phyloP scores from a whole-genome alignment of 495 filamentous ascomycete genomes.

The Xylaria castorea region DNA sequence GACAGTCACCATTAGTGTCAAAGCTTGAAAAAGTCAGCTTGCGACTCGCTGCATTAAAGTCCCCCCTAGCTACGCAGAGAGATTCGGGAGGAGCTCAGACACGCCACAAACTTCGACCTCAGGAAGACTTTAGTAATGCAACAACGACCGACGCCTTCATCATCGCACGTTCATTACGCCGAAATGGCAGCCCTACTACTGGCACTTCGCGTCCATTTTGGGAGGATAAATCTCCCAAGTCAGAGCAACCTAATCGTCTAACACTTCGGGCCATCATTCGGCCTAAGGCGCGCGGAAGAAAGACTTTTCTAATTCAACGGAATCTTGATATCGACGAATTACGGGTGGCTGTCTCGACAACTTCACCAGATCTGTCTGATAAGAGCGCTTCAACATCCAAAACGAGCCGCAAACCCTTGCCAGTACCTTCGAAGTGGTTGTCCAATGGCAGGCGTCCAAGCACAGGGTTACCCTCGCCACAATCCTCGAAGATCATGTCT shows the following conservation, averaged over 20 bases:
- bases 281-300: constrained; percentile 47
- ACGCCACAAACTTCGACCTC: constrained; percentile 34
- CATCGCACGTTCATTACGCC: constrained; percentile 46
- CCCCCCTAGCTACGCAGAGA: constrained; percentile 29
- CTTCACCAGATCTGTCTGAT: not conserved
- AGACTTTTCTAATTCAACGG: constrained; percentile 56
- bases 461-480: not conserved
- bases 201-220: constrained; percentile 25
- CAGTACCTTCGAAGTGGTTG: constrained; percentile 27
- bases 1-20: constrained; percentile 38
- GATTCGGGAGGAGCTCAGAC: not conserved
- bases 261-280: constrained; percentile 55
- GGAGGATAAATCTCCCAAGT: constrained; percentile 14
- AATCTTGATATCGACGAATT: constrained; percentile 54
- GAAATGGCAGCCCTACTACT: constrained; percentile 29
- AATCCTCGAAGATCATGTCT: constrained; percentile 18
- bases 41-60: constrained; percentile 21
- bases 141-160: constrained; percentile 50
- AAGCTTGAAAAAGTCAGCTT: constrained; percentile 40
- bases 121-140: constrained; percentile 44
- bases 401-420: constrained; percentile 20
- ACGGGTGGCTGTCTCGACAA: constrained; percentile 39
- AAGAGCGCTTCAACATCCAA: constrained; percentile 11
- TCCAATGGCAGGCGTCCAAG: constrained; percentile 33
- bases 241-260: constrained; percentile 31